phyloP scores from a whole-genome alignment of 768 basidiomycete genomes.

The Serendipita indica region DNA sequence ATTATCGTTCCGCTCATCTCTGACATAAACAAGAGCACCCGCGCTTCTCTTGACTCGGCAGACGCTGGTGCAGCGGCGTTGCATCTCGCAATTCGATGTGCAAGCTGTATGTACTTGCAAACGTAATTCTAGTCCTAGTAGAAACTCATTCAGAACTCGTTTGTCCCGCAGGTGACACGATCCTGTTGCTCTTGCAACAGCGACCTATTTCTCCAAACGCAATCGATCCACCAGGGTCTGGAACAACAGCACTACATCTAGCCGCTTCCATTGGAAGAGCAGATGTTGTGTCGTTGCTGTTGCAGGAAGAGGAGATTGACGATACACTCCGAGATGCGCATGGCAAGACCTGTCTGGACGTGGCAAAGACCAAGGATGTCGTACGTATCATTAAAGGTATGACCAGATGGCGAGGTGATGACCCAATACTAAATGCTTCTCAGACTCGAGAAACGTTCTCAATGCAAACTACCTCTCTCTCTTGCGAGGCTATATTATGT shows the following conservation, averaged over 20 bases:
- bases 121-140: neutral
- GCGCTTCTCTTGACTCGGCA: constrained; percentile 29
- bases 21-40: constrained; percentile 54
- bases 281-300: constrained; percentile 58
- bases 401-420: constrained; percentile 15
- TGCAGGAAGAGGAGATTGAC: constrained; percentile 68
- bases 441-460: constrained; percentile 65
- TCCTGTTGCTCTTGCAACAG: constrained; percentile 51
- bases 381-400: constrained; percentile 51
- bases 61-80: constrained; percentile 62
- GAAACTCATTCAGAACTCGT: neutral
- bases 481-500: constrained; percentile 58
- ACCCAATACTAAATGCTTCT: constrained; percentile 24
- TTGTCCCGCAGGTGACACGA: constrained; percentile 42
- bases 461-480: constrained; percentile 62
- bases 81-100: constrained; percentile 73
- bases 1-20: constrained; percentile 69
- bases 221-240: constrained; percentile 54
- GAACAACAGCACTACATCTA: constrained; percentile 58
- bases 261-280: constrained; percentile 55
- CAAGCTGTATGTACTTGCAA: constrained; percentile 35
- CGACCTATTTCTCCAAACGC: constrained; percentile 69
- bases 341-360: constrained; percentile 55
- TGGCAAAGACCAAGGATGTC: constrained; percentile 55
- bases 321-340: constrained; percentile 56